phyloP scores from a whole-genome alignment of 176 grass and related monocot species.

The Ampelocalamus luodianensis region DNA sequence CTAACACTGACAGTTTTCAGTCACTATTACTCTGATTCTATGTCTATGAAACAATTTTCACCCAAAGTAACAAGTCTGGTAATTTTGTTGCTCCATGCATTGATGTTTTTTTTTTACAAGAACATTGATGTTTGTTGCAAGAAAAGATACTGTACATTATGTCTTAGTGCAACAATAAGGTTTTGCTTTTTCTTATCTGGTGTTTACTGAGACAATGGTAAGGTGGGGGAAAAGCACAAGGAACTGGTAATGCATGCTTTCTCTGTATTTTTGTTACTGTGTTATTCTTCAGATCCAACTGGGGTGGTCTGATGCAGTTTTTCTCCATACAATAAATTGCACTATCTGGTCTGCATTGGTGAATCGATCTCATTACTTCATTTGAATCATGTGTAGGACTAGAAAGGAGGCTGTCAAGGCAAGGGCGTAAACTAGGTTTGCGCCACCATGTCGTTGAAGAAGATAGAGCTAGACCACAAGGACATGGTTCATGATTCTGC shows the following conservation, averaged over 20 bases:
- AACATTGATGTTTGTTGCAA: constrained; percentile 8
- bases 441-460: constrained; percentile 66
- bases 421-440: neutral
- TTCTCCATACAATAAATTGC: constrained; percentile 7
- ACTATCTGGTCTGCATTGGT: neutral
- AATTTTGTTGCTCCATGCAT: neutral
- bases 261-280: neutral
- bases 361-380: constrained; percentile 10
- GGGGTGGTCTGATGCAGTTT: neutral
- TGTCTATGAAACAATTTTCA: neutral
- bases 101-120: neutral
- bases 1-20: neutral
- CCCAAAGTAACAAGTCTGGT: neutral
- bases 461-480: constrained; percentile 80
- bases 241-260: neutral
- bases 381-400: constrained; percentile 10
- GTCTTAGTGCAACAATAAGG: neutral
- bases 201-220: neutral
- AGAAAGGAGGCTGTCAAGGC: neutral
- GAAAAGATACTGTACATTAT: neutral
- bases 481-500: constrained; percentile 74
- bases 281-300: neutral
- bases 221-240: neutral
- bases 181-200: neutral
- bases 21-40: neutral